phyloP scores from a whole-genome alignment of 2,329 filamentous ascomycete species.

The Fusarium xylarioides region DNA sequence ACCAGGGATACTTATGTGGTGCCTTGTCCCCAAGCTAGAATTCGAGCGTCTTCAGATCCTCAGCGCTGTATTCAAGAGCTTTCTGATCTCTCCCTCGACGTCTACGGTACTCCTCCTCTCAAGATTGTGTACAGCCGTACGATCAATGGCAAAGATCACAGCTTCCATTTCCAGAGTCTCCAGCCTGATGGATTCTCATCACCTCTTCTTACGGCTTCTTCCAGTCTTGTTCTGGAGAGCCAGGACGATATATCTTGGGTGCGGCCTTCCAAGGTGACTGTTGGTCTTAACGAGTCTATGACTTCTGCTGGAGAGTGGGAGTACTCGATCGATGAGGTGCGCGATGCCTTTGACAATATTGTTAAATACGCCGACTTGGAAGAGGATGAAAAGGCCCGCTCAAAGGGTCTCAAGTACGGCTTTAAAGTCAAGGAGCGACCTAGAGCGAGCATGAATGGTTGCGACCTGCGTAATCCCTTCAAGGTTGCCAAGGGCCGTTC shows the following conservation, averaged over 20 bases:
- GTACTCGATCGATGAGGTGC: conserved; percentile 90
- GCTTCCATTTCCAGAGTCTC: conserved; percentile 91
- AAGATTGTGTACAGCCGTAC: conserved; percentile 92
- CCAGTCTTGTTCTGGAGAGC: conserved; percentile 67
- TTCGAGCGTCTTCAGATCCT: conserved; percentile 67
- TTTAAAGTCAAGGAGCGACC: conserved; percentile 91
- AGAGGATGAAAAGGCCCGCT: conserved; percentile 76
- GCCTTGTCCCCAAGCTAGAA: conserved; percentile 80
- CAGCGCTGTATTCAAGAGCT: conserved; percentile 87
- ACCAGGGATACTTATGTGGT: conserved; percentile 85
- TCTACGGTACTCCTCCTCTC: conserved; percentile 88
- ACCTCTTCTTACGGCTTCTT: conserved; percentile 72
- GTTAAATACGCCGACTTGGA: conserved; percentile 74
- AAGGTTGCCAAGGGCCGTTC: conserved; percentile 81
- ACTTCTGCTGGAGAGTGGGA: conserved; percentile 81
- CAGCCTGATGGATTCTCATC: conserved; percentile 88
- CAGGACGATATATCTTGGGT: conserved; percentile 84
- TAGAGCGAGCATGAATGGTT: conserved; percentile 74
- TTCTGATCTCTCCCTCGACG: conserved; percentile 83
- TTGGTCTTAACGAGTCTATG: conserved; percentile 92
- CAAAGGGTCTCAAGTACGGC: conserved; percentile 73
- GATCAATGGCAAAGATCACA: conserved; percentile 83
- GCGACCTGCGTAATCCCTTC: conserved; percentile 81
- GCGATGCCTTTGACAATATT: conserved; percentile 88
- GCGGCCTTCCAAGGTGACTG: conserved; percentile 74